These are phyloP conservation scores for Pleurotus cornucopiae DNA, from an alignment of 768 basidiomycete species.

Conservation along the genomic window DNA sequence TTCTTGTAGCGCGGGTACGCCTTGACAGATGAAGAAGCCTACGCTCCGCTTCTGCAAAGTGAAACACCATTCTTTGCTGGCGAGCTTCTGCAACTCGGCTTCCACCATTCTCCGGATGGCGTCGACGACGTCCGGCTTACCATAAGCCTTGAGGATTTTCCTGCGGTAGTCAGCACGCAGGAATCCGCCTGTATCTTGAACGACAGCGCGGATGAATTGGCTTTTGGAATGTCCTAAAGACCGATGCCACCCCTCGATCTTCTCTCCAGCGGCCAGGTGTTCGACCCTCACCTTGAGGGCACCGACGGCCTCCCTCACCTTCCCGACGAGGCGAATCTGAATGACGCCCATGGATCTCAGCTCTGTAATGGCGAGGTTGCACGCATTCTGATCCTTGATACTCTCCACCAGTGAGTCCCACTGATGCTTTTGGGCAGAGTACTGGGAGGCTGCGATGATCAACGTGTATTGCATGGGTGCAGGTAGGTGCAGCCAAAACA, in stretches of 20 bases:
- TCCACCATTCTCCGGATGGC: conserved; percentile 4
- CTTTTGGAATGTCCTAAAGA: conserved; percentile 25
- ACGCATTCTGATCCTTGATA: conserved; percentile 27
- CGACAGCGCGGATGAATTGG: conserved; percentile 30
- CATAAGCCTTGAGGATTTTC: conserved; percentile 25
- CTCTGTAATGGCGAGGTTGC: conserved; percentile 17
- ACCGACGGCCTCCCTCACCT: conserved; percentile 50
- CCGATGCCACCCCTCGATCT: conserved; percentile 47
- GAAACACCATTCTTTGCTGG: conserved; percentile 36
- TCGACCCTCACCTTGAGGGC: conserved; percentile 59
- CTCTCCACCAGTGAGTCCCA: conserved; percentile 41
- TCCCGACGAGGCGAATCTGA: conserved; percentile 17
- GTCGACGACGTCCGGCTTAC: conserved; percentile 10
- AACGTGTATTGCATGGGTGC: conserved; percentile 48
- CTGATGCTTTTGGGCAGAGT: conserved; percentile 40
- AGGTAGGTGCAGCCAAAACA: conserved; percentile 38
- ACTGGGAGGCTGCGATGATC: conserved; percentile 42
- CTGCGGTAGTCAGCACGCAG: conserved; percentile 43
- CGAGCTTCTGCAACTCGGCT: conserved; percentile 41
- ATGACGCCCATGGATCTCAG: conserved; percentile 13
- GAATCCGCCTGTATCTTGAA: conserved; percentile 32
- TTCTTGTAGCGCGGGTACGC: conserved; percentile 46
- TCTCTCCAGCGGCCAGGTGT: conserved; percentile 46
- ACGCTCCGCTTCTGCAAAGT: conserved; percentile 34
- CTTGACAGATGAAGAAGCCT: conserved; percentile 47